Conservation (phyloP, 2,329 filamentous ascomycete species). For the Colletotrichum abscissum region DNA sequence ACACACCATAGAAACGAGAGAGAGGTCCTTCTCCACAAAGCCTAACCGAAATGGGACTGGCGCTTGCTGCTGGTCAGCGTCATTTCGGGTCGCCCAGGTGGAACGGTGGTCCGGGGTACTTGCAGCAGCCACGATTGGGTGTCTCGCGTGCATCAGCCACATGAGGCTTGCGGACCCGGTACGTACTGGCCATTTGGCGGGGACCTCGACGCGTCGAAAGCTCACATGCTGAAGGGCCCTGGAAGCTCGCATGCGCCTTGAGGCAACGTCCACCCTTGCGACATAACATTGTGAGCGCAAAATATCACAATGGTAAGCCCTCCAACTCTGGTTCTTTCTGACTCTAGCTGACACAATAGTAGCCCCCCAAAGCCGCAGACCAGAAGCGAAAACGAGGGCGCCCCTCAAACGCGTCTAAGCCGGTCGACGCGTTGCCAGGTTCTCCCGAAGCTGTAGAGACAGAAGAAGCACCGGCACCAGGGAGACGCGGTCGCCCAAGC, state of each 20-base stretch:
- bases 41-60: not conserved
- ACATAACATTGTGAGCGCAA: not conserved
- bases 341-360: not conserved
- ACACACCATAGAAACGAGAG: conserved; percentile 18
- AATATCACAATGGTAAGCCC: conserved; percentile 19
- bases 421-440: conserved; percentile 41
- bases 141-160: conserved; percentile 15
- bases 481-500: conserved; percentile 42
- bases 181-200: conserved; percentile 8
- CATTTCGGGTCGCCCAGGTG: conserved; percentile 6
- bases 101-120: conserved; percentile 27
- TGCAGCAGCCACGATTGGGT: not conserved
- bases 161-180: not conserved
- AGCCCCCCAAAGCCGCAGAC: conserved; percentile 38
- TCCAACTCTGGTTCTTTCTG: too few species aligned
- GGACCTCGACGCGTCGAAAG: conserved; percentile 14
- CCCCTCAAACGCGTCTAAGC: conserved; percentile 53
- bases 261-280: not conserved
- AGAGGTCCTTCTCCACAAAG: not conserved
- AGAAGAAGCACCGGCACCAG: conserved; percentile 38
- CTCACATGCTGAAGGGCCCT: not conserved
- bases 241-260: not conserved
- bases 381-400: conserved; percentile 57
- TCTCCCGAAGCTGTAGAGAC: conserved; percentile 37
- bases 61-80: conserved; percentile 6